Conservation (phyloP, 2,329 filamentous ascomycete species). For the Drechslera avenae region DNA sequence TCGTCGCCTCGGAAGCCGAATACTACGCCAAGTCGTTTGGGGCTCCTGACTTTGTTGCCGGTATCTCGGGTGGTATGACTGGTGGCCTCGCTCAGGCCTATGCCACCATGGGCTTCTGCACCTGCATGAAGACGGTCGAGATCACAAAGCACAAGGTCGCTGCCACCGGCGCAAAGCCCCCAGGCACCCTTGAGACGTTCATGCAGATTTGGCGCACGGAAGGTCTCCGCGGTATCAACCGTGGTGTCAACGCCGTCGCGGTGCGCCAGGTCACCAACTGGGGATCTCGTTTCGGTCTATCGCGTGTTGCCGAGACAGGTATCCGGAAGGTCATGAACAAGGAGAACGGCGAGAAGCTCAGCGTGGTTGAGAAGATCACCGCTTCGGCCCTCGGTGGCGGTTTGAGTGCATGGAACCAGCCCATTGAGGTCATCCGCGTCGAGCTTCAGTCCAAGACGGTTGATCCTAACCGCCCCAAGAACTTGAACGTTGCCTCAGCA, state of each 20-base stretch:
- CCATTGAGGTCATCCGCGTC: constrained; percentile 98
- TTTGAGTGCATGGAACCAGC: constrained; percentile 97
- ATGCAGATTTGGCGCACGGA: constrained; percentile 96
- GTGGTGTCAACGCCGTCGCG: constrained; percentile 96
- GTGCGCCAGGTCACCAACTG: constrained; percentile 99
- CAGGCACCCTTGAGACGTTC: constrained; percentile 92
- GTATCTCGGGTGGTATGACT: constrained; percentile 88
- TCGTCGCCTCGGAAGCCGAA: constrained; percentile 97
- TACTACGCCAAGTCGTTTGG: constrained; percentile 86
- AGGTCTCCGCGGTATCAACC: constrained; percentile 95
- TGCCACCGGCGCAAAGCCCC: constrained; percentile 78
- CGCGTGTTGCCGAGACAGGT: constrained; percentile 84
- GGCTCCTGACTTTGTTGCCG: constrained; percentile 82
- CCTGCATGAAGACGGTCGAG: constrained; percentile 99
- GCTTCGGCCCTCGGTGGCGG: constrained; percentile 89
- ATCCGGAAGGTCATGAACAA: constrained; percentile 83
- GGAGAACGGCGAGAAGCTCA: constrained; percentile 77
- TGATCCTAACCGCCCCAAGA: constrained; percentile 97
- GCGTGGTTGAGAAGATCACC: constrained; percentile 82
- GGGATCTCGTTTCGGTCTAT: constrained; percentile 94
- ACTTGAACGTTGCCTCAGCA: constrained; percentile 91
- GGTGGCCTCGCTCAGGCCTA: constrained; percentile 98
- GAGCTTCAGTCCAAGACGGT: constrained; percentile 99
- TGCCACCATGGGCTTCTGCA: constrained; percentile 99
- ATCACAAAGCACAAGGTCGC: constrained; percentile 98